Percentiles rank a stretch among this genome's conserved stretches.
phyloP scores from a whole-genome alignment of 73 alveolate species.

The Blepharisma stoltei region DNA sequence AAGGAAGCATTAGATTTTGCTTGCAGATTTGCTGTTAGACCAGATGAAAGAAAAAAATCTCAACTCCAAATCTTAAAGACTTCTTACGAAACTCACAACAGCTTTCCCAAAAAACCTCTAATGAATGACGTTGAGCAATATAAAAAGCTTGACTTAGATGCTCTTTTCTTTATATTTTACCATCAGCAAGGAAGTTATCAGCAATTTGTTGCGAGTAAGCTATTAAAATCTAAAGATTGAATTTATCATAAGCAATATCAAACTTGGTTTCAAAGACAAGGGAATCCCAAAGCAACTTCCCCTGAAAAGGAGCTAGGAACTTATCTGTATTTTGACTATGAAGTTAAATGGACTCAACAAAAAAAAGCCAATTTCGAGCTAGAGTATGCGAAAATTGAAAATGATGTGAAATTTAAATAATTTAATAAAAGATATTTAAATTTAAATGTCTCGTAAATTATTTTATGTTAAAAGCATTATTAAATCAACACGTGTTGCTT shows the following conservation, averaged over 20 bases:
- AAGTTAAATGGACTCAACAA: background rate
- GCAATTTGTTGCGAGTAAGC: background rate
- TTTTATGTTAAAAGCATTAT: no score
- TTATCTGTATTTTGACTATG: background rate
- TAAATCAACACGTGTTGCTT: no score
- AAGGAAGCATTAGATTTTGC: slow-evolving; percentile 29
- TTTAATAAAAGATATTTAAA: no score
- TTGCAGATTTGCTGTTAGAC: slow-evolving; percentile 23
- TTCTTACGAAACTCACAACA: background rate
- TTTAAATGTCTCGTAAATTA: no score
- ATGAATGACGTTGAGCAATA: slow-evolving; percentile 16
- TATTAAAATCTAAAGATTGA: background rate
- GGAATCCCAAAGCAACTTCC: background rate
- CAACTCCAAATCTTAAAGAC: background rate
- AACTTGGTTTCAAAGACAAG: background rate
- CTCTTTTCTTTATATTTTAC: slow-evolving; percentile 20
- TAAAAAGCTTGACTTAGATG: background rate
- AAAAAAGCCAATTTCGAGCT: background rate
- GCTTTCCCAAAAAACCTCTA: slow-evolving; percentile 3
- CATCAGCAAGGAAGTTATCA: background rate
- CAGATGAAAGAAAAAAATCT: slow-evolving; percentile 33
- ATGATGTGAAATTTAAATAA: background rate
- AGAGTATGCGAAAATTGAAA: background rate
- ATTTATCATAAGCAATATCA: background rate
- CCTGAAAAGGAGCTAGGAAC: slow-evolving; percentile 5